Evolutionary conservation across 345 rosid genomes (phyloP), one percentile per base, ranked within the genome.

Genomic region (Salix udensis): DNA sequence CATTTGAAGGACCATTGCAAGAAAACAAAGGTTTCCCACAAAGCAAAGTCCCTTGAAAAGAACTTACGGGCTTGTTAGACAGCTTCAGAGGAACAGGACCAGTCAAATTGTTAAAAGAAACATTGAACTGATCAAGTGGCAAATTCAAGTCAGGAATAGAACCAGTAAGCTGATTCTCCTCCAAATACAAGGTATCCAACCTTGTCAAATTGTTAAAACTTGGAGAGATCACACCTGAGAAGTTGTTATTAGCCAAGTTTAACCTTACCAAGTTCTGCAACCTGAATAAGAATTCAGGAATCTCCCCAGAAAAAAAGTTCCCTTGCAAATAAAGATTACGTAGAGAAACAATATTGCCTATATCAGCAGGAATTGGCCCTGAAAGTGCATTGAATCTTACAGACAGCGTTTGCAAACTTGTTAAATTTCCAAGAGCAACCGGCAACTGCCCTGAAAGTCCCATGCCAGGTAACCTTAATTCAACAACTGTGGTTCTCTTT

Each of bases 391-490:
- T 95, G 82, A 81, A 88, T 23, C 89, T 86, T 70, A 95, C 85
- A 79, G 98, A 93, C 71, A 93, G 89, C 77, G 78, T 79, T 71
- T 65, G 86, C 13, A 93, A 88, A 40, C 85, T 76, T 50, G 89
- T 90, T 72, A 95, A 87, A 83, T 89, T 93, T 68, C 96, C 96
- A 15, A 95, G 84, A 18, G 89, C 91, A 24, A 86, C 58, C 16
- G 98, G 98, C 68, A 95, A 87, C 42, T 69, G 28, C 23, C 98
- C 91, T 21, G 84, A 70, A 8, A 95, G 91, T n/a, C 96, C 97
- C 82, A 70, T 73, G 23, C 87, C 98, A 28, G 98, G 98, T 30
- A 91, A 86, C 36, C 88, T 94, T 30, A 95, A 88, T 73, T 83
- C 78, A 18, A 78, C 71, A 80, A 95, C 94, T 24, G 81, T 83